phyloP scores from a whole-genome alignment of 2,329 filamentous ascomycete genomes.

The Xylaria sp. region DNA sequence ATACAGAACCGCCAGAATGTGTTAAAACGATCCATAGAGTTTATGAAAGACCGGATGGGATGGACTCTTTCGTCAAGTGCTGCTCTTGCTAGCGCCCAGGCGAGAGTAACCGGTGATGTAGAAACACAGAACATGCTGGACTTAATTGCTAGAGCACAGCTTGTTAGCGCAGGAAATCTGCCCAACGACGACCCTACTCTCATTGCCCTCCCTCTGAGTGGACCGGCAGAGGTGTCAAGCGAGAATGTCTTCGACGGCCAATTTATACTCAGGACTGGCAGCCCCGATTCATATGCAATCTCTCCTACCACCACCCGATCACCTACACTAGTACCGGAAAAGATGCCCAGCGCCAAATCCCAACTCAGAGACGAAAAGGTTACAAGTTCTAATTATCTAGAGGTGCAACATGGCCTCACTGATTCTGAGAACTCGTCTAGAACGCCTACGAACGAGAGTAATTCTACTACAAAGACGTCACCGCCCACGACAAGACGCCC shows the following conservation, averaged over 20 bases:
- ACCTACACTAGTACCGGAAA: slow-evolving; percentile 25
- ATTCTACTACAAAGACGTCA: slow-evolving; percentile 56
- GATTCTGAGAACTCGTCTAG: slow-evolving; percentile 58
- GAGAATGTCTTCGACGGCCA: slow-evolving; percentile 86
- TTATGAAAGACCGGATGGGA: slow-evolving; percentile 90
- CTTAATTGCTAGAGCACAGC: slow-evolving; percentile 78
- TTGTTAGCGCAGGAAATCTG: slow-evolving; percentile 72
- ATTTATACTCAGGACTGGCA: slow-evolving; percentile 65
- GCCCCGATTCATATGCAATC: slow-evolving; percentile 52
- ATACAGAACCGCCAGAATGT: slow-evolving; percentile 92
- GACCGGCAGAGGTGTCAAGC: slow-evolving; percentile 73
- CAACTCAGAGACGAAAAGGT: slow-evolving; percentile 13
- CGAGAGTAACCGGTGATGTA: slow-evolving; percentile 78
- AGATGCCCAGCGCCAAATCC: not conserved
- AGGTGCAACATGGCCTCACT: slow-evolving; percentile 32
- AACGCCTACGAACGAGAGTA: slow-evolving; percentile 62
- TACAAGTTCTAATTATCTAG: slow-evolving; percentile 25
- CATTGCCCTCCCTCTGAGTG: slow-evolving; percentile 72
- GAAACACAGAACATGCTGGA: slow-evolving; percentile 93
- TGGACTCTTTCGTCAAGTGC: slow-evolving; percentile 75
- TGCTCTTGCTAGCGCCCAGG: slow-evolving; percentile 81
- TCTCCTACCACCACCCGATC: slow-evolving; percentile 42
- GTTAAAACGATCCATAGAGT: slow-evolving; percentile 90
- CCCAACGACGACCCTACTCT: slow-evolving; percentile 53
- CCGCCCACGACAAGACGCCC: slow-evolving; percentile 65